Conservation (phyloP, 106 monocot species). For the Hemerocallis citrina region DNA sequence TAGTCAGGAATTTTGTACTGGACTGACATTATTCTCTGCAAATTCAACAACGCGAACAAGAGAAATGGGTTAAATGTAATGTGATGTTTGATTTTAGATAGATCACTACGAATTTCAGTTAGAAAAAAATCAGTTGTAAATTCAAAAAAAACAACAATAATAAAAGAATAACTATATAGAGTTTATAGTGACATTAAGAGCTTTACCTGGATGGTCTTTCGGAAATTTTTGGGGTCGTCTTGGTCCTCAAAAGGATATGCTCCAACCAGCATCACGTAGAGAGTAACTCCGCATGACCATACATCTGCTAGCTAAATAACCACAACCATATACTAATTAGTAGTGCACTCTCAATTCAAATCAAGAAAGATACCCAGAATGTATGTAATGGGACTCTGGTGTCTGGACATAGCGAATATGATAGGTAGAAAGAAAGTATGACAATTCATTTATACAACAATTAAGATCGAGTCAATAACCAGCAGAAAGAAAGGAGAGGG, state of each 20-base stretch:
- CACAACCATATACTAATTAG: no score
- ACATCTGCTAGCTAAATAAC: slow-evolving; percentile 64
- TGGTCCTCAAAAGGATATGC: slow-evolving; percentile 85
- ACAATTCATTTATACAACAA: no score
- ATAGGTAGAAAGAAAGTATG: no score
- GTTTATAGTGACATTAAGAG: background rate
- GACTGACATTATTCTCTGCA: slow-evolving; percentile 70
- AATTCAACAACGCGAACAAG: background rate
- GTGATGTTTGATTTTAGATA: no score
- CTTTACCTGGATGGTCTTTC: slow-evolving; percentile 64
- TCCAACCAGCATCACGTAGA: slow-evolving; percentile 87
- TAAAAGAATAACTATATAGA: background rate
- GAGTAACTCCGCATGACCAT: slow-evolving; percentile 77
- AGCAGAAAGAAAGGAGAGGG: no score
- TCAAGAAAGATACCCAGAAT: no score
- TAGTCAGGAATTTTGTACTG: slow-evolving; percentile 82
- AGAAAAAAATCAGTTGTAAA: background rate
- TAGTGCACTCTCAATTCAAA: no score
- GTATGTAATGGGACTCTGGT: no score
- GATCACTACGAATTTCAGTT: no score
- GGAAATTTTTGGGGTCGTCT: slow-evolving; percentile 69
- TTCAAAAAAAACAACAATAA: background rate
- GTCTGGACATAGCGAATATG: no score
- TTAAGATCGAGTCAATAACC: no score
- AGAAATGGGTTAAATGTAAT: background rate